Percentiles rank a stretch among this genome's conserved stretches.
Evolutionary conservation across 108 stramenopile genomes (phyloP).

Genomic region (Parietichytrium sp.): DNA sequence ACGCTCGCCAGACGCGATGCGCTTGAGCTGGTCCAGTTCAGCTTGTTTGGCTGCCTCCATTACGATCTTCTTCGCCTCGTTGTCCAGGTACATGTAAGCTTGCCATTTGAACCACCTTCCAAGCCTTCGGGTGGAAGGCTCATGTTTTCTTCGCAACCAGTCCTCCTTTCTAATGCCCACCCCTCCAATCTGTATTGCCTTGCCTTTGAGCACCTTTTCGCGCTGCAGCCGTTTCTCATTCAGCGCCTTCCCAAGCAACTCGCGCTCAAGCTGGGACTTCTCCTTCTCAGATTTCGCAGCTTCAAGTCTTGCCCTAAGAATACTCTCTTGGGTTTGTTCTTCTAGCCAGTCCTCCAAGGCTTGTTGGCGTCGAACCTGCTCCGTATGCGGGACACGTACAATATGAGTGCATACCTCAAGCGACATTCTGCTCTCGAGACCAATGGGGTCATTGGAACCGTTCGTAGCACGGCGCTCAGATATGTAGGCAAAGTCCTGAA

Average conservation of each 20-base stretch:
- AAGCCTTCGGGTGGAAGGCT: neutral
- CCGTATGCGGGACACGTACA: neutral
- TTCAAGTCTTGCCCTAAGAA: neutral
- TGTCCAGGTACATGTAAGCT: constrained; percentile 8
- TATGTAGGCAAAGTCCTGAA: neutral
- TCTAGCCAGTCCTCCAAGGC: neutral
- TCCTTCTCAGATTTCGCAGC: neutral
- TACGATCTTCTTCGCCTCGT: constrained; percentile 19
- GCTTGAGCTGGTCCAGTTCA: constrained; percentile 15
- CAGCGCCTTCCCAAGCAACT: neutral
- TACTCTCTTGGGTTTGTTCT: neutral
- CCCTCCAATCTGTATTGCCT: neutral
- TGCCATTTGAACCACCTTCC: constrained; percentile 10
- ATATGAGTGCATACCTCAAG: neutral
- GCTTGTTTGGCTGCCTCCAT: neutral
- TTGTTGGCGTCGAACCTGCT: neutral
- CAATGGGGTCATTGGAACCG: neutral
- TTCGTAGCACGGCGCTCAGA: neutral
- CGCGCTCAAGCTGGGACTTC: neutral
- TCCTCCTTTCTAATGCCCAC: neutral
- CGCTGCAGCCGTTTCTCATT: neutral
- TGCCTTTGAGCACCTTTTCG: neutral
- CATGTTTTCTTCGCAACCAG: neutral
- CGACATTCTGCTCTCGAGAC: neutral
- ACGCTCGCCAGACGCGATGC: constrained; percentile 17